These are phyloP conservation scores for Symbiodinium natans DNA, from an alignment of 73 alveolate species.

Conservation along the genomic window DNA sequence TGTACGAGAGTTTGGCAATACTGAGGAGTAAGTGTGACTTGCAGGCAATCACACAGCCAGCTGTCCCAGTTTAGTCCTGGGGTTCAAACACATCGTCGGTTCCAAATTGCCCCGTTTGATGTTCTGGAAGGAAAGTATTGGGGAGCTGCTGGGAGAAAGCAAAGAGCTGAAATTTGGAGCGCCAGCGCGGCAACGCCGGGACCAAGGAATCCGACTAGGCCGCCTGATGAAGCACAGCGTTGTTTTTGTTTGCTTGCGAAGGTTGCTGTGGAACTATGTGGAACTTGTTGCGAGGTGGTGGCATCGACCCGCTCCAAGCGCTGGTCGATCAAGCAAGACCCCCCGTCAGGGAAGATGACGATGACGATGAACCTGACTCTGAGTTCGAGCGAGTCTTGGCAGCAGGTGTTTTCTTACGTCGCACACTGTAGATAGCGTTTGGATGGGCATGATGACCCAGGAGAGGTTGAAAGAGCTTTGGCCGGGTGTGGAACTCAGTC, in stretches of 20 bases:
- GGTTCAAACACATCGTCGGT: not conserved
- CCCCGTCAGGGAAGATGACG: not conserved
- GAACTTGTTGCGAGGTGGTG: not conserved
- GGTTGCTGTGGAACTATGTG: no score
- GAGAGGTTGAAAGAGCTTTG: not conserved
- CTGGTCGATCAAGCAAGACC: not conserved
- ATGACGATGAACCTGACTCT: not conserved
- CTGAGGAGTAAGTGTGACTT: no score
- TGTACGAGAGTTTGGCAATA: no score
- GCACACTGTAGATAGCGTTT: no score
- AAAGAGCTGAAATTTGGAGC: not conserved
- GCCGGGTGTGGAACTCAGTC: not conserved
- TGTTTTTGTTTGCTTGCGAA: no score
- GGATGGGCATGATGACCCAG: not conserved
- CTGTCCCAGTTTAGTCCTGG: not conserved
- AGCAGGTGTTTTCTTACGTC: no score
- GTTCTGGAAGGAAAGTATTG: not conserved
- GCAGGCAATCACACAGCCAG: not conserved
- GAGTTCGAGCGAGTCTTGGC: not conserved
- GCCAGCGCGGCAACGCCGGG: not conserved
- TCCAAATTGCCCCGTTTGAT: not conserved
- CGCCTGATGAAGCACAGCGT: no score
- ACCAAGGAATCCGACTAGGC: not conserved
- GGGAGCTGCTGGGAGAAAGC: not conserved
- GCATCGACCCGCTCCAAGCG: not conserved